These are phyloP conservation scores for Prunus kanzakura DNA, from an alignment of 306 rosid genomes.

Conservation along the genomic window DNA sequence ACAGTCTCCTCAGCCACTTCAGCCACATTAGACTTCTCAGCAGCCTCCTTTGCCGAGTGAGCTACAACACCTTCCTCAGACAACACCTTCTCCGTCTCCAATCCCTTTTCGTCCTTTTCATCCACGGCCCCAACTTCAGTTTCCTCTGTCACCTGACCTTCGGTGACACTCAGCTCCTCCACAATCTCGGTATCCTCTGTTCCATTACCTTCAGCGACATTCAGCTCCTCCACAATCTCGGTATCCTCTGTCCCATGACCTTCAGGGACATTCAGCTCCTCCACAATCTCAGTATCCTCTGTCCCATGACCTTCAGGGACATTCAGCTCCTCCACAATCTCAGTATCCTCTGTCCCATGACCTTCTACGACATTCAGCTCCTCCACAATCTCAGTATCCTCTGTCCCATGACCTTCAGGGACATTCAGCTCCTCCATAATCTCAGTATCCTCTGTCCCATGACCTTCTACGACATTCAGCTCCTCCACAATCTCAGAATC, in stretches of 20 bases:
- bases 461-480: no score
- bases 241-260: slow-evolving; percentile 6
- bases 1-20: not conserved
- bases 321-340: no score
- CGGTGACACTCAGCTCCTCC: not conserved
- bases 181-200: slow-evolving; percentile 1
- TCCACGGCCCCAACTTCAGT: not conserved
- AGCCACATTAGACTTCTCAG: not conserved
- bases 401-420: not conserved
- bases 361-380: no score
- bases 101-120: not conserved
- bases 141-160: slow-evolving; percentile 11
- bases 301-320: not conserved
- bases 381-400: not conserved
- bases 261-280: not conserved
- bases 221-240: slow-evolving; percentile 6
- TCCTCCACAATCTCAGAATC: no score
- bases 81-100: not conserved
- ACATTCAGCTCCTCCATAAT: no score
- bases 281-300: not conserved
- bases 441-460: no score
- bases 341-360: no score
- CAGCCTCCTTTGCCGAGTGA: not conserved
- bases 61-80: not conserved
- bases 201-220: not conserved